Evolutionary conservation across 371 early-diverging fungal species (phyloP).

Genomic region (Apophysomyces elegans): DNA sequence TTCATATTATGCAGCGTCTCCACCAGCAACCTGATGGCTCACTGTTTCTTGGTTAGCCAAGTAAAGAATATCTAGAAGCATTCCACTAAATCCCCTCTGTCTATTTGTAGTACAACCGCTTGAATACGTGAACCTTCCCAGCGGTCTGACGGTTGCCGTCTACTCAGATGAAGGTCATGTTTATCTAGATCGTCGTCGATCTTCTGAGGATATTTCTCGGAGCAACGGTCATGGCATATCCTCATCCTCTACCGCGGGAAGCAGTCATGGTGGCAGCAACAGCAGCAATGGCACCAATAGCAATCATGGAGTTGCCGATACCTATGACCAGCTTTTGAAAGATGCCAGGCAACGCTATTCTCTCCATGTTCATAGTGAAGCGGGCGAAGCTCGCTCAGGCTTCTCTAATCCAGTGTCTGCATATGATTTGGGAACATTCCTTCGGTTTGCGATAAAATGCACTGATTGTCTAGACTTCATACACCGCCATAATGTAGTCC

Average conservation of each 20-base stretch:
- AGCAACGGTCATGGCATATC: no score
- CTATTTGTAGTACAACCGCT: constrained; percentile 38
- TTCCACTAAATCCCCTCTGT: neutral
- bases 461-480: constrained; percentile 49
- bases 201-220: neutral
- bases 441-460: constrained; percentile 50
- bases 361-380: constrained; percentile 6
- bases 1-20: constrained; percentile 43
- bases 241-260: no score
- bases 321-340: constrained; percentile 5
- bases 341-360: constrained; percentile 5
- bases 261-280: neutral
- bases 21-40: constrained; percentile 41
- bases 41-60: constrained; percentile 11
- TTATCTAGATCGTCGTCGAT: constrained; percentile 18
- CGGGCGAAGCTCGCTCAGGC: neutral
- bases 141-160: constrained; percentile 41
- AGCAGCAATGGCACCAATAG: constrained; percentile 2
- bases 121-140: constrained; percentile 41
- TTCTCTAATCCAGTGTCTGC: neutral
- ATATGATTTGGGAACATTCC: constrained; percentile 47
- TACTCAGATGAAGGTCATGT: constrained; percentile 43
- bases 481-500: constrained; percentile 44
- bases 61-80: no score
- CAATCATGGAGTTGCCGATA: neutral